Conservation (phyloP, 306 rosid species). For the Psophocarpus tetragonolobus region DNA sequence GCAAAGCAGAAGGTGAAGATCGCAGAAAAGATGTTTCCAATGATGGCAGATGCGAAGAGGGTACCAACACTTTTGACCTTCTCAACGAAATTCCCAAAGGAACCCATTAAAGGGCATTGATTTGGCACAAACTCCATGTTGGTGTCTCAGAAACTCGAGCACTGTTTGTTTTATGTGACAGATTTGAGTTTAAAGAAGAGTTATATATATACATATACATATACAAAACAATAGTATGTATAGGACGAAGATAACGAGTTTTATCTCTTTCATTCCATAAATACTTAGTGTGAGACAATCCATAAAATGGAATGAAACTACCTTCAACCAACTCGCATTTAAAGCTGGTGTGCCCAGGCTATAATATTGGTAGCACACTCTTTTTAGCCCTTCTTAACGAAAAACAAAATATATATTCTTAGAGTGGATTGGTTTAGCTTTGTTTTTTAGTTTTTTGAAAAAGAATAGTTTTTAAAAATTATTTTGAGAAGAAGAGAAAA, state of each 20-base stretch:
- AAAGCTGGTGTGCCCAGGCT: constrained; percentile 46
- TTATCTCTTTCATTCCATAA: background rate
- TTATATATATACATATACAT: background rate
- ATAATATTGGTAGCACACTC: background rate
- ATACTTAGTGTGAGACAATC: constrained; percentile 45
- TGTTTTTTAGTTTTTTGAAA: too few relatives aligned
- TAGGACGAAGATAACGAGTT: constrained; percentile 8
- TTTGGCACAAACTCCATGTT: constrained; percentile 59
- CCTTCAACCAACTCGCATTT: constrained; percentile 77
- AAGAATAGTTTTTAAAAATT: too few relatives aligned
- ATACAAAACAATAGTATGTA: background rate
- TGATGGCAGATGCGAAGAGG: constrained; percentile 61
- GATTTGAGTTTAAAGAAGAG: constrained; percentile 37
- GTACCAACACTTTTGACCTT: constrained; percentile 48
- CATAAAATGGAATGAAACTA: constrained; percentile 32
- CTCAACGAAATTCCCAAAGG: constrained; percentile 53
- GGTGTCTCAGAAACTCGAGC: constrained; percentile 18
- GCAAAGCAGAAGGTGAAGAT: constrained; percentile 95
- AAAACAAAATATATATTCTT: too few relatives aligned
- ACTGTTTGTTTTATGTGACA: constrained; percentile 16
- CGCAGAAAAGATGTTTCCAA: constrained; percentile 76
- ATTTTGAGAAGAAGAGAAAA: too few relatives aligned
- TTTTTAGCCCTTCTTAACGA: too few relatives aligned
- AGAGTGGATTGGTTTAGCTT: too few relatives aligned
- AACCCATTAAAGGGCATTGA: constrained; percentile 51